Base-by-base conservation (phyloP, 306 rosid genomes). In the Lathyrus tuberosus region DNA sequence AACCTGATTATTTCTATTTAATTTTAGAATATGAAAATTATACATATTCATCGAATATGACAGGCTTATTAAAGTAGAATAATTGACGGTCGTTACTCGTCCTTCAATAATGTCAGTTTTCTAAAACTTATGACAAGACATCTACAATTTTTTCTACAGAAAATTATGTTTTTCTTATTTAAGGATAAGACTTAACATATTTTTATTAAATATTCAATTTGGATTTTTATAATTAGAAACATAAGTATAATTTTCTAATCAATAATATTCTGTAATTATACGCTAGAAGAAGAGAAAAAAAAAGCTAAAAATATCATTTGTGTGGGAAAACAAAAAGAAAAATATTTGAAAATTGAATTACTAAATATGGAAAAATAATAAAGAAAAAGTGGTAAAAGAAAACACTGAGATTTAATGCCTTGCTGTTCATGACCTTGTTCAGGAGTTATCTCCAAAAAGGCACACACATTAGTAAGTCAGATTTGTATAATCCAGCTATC, bases 381-480 rank as follows among this genome's bases (percentile, higher is more conserved):
- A 43, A 43, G 16, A 12, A 12, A 59, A 30, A 10, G 1, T 11
- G 62, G 47, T 37, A 58, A 38, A 14, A 0, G 47, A 10, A 41
- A 60, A n/a, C n/a, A 26, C 38, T 43, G 44, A 40, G 48, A 51
- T 42, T 48, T 4, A 68, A 69, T 63, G 62, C 15, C n/a, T 72
- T 12, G 15, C 57, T 24, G 56, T 10, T 47, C 46, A 72, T 68
- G 69, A 61, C 75, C 69, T 31, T 30, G 28, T 26, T 40, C 51
- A 14, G 72, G 74, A 61, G 44, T 26, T 71, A 54, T 71, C 78
- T 60, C 73, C 40, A 71, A 65, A 70, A 65, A 70, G 70, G 38
- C 44, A n/a, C 60, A 46, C 53, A 71, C 17, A 63, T 70, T 30
- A 58, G 49, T 28, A 69, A 69, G 37, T 75, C 56, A 66, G 78